phyloP scores from a whole-genome alignment of 768 basidiomycete genomes.

The Lentinus brumalis region DNA sequence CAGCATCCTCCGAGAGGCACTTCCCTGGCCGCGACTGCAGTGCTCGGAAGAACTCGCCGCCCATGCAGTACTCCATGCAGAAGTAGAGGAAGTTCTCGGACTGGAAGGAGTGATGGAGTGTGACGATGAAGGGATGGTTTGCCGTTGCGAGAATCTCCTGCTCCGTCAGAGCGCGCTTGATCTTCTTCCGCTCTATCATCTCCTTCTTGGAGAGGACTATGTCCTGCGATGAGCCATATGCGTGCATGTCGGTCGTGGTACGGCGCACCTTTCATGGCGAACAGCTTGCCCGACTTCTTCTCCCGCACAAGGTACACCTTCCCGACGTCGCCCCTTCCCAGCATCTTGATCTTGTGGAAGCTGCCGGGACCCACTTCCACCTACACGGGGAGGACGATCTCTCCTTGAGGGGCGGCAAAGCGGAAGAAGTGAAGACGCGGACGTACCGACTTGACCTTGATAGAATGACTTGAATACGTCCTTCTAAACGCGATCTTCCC shows the following conservation, averaged over 20 bases:
- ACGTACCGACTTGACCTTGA: constrained; percentile 86
- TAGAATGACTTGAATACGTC: constrained; percentile 97
- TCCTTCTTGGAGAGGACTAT: constrained; percentile 97
- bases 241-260: constrained; percentile 31
- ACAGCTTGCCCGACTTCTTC: constrained; percentile 95
- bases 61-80: constrained; percentile 99
- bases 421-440: constrained; percentile 19
- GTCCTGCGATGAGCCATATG: constrained; percentile 26
- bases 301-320: constrained; percentile 98
- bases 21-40: constrained; percentile 96
- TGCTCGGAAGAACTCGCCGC: constrained; percentile 98
- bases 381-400: constrained; percentile 37
- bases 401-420: constrained; percentile 6
- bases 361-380: constrained; percentile 94
- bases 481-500: constrained; percentile 79
- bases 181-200: constrained; percentile 99
- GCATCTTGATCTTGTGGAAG: constrained; percentile 95
- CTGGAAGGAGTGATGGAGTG: constrained; percentile 98
- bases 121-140: constrained; percentile 99
- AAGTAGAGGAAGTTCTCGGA: constrained; percentile 98
- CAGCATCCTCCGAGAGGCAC: constrained; percentile 92
- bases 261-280: constrained; percentile 95
- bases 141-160: constrained; percentile 98
- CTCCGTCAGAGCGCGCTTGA: constrained; percentile 97
- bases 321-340: constrained; percentile 99